Evolutionary conservation across 108 stramenopile species (phyloP).

Genomic region (Epipyxis sp.): DNA sequence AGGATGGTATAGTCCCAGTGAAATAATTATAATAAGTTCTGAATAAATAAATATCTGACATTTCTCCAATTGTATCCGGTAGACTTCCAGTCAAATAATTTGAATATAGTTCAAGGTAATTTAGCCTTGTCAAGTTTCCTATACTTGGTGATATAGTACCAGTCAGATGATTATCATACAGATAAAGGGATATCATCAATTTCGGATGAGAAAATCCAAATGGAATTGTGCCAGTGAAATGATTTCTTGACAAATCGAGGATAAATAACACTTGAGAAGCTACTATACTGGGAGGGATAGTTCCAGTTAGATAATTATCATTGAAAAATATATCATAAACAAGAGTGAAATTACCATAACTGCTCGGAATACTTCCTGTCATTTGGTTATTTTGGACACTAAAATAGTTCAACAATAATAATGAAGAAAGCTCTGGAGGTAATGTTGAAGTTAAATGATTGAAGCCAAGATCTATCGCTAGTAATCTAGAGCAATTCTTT

Average conservation of each 20-base stretch:
- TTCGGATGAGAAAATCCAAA: not conserved
- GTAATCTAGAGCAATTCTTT: not conserved
- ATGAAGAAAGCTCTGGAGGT: not conserved
- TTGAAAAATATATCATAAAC: not conserved
- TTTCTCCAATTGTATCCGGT: too few species aligned
- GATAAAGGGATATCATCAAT: not conserved
- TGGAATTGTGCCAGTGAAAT: conserved; percentile 10
- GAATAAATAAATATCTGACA: too few species aligned
- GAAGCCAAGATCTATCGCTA: not conserved
- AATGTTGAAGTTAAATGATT: not conserved
- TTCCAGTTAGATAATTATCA: not conserved
- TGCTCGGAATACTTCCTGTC: not conserved
- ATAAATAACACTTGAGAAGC: not conserved
- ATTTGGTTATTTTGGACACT: not conserved
- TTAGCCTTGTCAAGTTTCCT: not conserved
- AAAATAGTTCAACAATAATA: not conserved
- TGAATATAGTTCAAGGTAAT: not conserved
- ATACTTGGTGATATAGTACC: not conserved
- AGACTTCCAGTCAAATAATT: not conserved
- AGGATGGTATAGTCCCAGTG: not conserved
- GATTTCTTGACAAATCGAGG: not conserved
- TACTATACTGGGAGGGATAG: not conserved
- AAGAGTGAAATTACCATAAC: not conserved
- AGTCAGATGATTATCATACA: not conserved
- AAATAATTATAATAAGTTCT: too few species aligned